Evolutionary conservation across 768 basidiomycete genomes (phyloP).

Genomic region (Pulveroboletus sp.): DNA sequence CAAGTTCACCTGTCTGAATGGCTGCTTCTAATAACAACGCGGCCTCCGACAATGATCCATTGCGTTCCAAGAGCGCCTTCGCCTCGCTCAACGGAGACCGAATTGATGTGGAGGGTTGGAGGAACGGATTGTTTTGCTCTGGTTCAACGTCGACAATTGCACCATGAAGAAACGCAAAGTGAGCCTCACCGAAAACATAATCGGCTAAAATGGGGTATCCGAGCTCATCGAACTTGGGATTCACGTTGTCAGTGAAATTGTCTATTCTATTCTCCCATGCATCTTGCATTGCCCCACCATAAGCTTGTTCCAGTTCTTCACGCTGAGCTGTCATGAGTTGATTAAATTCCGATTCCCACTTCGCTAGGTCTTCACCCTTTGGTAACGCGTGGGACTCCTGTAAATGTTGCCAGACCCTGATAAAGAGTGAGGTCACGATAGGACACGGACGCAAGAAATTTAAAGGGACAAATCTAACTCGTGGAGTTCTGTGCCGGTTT

Average conservation of each 20-base stretch:
- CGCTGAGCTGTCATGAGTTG: slow-evolving; percentile 68
- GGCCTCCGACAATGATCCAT: slow-evolving; percentile 85
- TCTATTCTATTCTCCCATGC: slow-evolving; percentile 60
- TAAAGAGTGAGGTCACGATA: slow-evolving; percentile 1
- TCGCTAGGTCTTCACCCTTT: slow-evolving; percentile 58
- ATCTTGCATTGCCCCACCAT: slow-evolving; percentile 54
- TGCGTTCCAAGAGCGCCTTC: slow-evolving; percentile 68
- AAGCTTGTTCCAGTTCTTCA: slow-evolving; percentile 62
- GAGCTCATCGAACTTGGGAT: slow-evolving; percentile 56
- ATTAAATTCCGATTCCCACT: slow-evolving; percentile 83
- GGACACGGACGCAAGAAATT: not conserved
- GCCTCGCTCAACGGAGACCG: slow-evolving; percentile 62
- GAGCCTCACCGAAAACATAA: slow-evolving; percentile 71
- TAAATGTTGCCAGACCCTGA: slow-evolving; percentile 60
- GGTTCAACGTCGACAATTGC: slow-evolving; percentile 4
- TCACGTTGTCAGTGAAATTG: slow-evolving; percentile 34
- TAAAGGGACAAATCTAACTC: slow-evolving; percentile 37
- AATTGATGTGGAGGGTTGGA: slow-evolving; percentile 45
- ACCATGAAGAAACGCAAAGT: not conserved
- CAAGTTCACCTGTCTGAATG: slow-evolving; percentile 75
- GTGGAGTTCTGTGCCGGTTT: slow-evolving; percentile 42
- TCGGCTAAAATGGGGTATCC: slow-evolving; percentile 70
- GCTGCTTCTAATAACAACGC: slow-evolving; percentile 87
- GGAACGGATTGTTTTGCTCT: slow-evolving; percentile 73
- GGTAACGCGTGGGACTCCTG: slow-evolving; percentile 56